Evolutionary conservation across 2,329 filamentous ascomycete genomes (phyloP), one percentile per base, ranked within the genome.

Genomic region (Colletotrichum eleusines): DNA sequence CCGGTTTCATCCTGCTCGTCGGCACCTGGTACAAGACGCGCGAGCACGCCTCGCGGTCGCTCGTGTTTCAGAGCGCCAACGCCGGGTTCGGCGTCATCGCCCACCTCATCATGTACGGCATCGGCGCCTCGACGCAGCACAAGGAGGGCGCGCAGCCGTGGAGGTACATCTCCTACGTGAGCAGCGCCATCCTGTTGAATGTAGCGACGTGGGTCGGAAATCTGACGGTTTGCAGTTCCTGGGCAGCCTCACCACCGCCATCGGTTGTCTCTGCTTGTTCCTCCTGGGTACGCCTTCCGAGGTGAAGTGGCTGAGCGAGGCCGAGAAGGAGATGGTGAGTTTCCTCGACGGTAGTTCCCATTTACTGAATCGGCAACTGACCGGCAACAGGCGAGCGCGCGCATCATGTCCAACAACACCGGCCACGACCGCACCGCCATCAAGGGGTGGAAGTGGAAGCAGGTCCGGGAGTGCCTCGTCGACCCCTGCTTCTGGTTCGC

Each of bases 401-500:
- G 80, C 1, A 81, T 82, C 66, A 74, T 76, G 60, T 60, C 74
- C 26, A 81, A 81, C 62, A 81, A 81, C 44, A 81, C 79, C 3
- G 80, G 80, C 2, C 76, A 81, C 59, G 80, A 82, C 65, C 75
- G 77, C 11, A 81, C 80, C 0, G 80, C 78, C 1, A 75, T 79
- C 33, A 82, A 78, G 73, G 77, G 71, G 9, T 81, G 80, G 80
- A 78, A 78, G 67, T 82, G 80, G 80, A 77, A 78, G 62, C 80
- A 81, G 42, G 80, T 75, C 23, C 68, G 74, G 3, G 80, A 82
- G 67, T 81, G 80, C 63, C 61, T 81, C 1, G 12, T 74, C 7
- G 80, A 81, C 51, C 80, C 80, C 7, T 50, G 79, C 76, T 81
- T 82, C 64, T 82, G 77, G 78, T 80, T 82, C 31, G 77, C 77